These are phyloP conservation scores for Globisporangium solare DNA, from an alignment of 352 stramenopile genomes.

Conservation along the genomic window DNA sequence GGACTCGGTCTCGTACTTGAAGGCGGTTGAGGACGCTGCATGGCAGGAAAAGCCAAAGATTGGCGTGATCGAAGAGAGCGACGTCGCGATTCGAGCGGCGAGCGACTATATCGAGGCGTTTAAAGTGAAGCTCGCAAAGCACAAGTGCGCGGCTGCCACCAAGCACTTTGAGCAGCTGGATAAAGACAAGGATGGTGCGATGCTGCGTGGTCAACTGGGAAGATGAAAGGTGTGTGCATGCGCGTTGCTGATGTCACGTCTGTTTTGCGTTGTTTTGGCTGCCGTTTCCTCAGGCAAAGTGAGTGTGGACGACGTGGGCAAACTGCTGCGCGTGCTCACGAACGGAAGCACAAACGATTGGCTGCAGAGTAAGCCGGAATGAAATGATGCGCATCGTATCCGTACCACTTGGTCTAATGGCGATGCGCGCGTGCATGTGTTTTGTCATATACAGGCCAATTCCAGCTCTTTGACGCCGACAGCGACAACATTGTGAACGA, in stretches of 20 bases:
- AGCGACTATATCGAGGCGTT: constrained; percentile 47
- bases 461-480: constrained; percentile 54
- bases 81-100: constrained; percentile 15
- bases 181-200: constrained; percentile 58
- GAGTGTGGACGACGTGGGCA: constrained; percentile 30
- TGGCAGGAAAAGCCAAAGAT: constrained; percentile 36
- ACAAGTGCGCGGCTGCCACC: constrained; percentile 43
- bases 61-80: constrained; percentile 28
- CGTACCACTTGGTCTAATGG: neutral
- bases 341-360: constrained; percentile 35
- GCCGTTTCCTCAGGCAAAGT: constrained; percentile 30
- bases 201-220: too few species aligned
- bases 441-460: constrained; percentile 48
- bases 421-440: neutral
- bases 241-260: too few species aligned
- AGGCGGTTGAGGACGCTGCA: constrained; percentile 32
- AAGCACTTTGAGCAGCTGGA: constrained; percentile 51
- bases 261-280: too few species aligned
- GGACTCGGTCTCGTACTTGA: constrained; percentile 36
- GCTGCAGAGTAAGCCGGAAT: constrained; percentile 29
- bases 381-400: neutral
- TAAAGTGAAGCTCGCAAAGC: constrained; percentile 54
- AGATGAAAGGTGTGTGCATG: neutral
- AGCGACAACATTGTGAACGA: constrained; percentile 49
- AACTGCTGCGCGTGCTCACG: constrained; percentile 32